phyloP scores from a whole-genome alignment of 2,329 filamentous ascomycete genomes.

The Colletotrichum sp. region DNA sequence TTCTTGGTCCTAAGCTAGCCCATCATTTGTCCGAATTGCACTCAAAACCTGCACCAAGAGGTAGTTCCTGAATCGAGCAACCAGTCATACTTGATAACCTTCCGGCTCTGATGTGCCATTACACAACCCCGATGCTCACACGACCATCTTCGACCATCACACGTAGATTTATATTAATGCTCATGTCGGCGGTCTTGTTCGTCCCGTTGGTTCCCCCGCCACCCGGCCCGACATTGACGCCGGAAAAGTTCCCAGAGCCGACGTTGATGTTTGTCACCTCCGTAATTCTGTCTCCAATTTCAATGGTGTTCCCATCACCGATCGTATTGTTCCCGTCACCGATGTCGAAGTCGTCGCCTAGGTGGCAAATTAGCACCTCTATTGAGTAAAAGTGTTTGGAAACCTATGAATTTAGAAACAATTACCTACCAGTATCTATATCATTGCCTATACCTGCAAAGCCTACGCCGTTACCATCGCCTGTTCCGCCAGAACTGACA shows the following conservation, averaged over 20 bases:
- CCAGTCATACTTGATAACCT: not conserved
- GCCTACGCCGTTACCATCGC: not conserved
- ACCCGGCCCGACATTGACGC: not conserved
- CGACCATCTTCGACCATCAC: not conserved
- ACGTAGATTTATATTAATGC: not conserved
- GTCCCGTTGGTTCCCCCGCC: not conserved
- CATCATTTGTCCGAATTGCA: fast-evolving
- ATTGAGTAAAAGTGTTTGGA: not conserved
- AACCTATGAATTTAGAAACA: fast-evolving
- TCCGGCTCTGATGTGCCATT: not conserved
- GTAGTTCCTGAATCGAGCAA: not conserved
- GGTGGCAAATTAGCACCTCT: not conserved
- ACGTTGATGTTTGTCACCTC: not conserved
- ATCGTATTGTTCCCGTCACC: not conserved
- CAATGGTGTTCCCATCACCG: not conserved
- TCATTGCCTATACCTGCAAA: not conserved
- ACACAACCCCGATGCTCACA: not conserved
- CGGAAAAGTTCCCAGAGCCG: not conserved
- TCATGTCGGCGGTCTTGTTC: not conserved
- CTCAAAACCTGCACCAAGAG: fast-evolving
- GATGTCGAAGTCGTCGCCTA: not conserved
- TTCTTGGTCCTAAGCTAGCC: not conserved
- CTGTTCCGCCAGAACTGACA: not conserved
- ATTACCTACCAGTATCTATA: not conserved
- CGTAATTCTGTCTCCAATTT: not conserved